Conservation (phyloP, 1,139 yeast genomes). For the Yamadazyma membranifaciens region DNA sequence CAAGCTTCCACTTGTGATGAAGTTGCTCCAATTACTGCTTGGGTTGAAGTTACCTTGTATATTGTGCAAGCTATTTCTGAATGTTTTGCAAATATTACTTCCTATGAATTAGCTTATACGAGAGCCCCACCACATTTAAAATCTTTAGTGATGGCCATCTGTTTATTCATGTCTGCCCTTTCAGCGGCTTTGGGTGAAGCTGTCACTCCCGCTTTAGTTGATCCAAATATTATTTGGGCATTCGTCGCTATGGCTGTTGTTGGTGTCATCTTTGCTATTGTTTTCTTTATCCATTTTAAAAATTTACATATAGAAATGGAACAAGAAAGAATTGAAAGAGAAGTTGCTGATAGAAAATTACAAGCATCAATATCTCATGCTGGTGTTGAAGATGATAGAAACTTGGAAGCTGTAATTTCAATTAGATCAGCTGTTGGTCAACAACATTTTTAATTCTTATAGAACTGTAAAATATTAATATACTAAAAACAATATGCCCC, state of each 20-base stretch:
- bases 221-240: constrained; percentile 19
- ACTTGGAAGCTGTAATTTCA: constrained; percentile 17
- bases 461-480: not conserved
- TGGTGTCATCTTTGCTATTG: constrained; percentile 34
- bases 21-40: constrained; percentile 54
- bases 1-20: constrained; percentile 48
- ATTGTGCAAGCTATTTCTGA: constrained; percentile 63
- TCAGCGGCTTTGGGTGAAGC: constrained; percentile 61
- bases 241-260: constrained; percentile 18
- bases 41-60: constrained; percentile 53
- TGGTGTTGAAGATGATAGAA: constrained; percentile 14
- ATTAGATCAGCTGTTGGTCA: constrained; percentile 18
- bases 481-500: not conserved
- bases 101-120: constrained; percentile 69
- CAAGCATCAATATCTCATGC: constrained; percentile 10
- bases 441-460: constrained; percentile 4
- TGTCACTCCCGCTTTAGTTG: constrained; percentile 43
- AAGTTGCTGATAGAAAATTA: constrained; percentile 17
- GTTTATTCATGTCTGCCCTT: constrained; percentile 58
- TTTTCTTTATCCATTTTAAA: constrained; percentile 48
- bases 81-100: constrained; percentile 67
- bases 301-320: constrained; percentile 54
- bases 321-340: constrained; percentile 33
- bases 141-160: constrained; percentile 66
- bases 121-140: constrained; percentile 68